phyloP scores from a whole-genome alignment of 176 grass and related monocot species.

The Triticum aestivum region IWGSC_CS_RefSeq_v2.1 NC_057814.1:502832405-502832904 shows the following conservation, averaged over 20 bases:
- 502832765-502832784: constrained; percentile 97
- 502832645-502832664: constrained; percentile 2
- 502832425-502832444: neutral
- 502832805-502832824: constrained; percentile 37
- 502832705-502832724: constrained; percentile 83
- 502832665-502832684: constrained; percentile 83
- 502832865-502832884: neutral
- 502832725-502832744: constrained; percentile 84
- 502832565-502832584: neutral
- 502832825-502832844: constrained; percentile 4
- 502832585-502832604: neutral
- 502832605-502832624: neutral
- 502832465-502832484: neutral
- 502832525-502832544: neutral
- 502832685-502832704: constrained; percentile 68
- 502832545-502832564: neutral
- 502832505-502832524: neutral
- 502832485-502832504: neutral
- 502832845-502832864: neutral
- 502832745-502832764: constrained; percentile 84
- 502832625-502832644: neutral
- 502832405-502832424: neutral
- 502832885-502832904: neutral
- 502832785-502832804: constrained; percentile 72
- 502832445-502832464: neutral